These are phyloP conservation scores for Neurospora sublineolata DNA, from an alignment of 495 filamentous ascomycete species.

Conservation along the genomic window DNA sequence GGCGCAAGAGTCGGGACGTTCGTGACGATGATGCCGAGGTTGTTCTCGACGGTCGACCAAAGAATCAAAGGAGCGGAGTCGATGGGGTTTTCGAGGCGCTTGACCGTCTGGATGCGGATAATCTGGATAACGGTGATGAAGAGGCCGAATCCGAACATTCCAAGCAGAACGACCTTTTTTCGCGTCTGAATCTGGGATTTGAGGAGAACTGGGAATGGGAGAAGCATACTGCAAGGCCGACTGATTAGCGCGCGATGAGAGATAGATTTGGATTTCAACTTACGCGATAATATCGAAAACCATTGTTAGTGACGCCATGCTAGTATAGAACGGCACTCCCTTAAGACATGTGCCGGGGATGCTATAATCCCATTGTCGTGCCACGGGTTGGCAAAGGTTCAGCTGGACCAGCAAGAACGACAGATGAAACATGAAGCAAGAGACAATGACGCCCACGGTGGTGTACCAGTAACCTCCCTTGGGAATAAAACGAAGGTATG, in stretches of 20 bases:
- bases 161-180: conserved; percentile 32
- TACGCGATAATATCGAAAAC: conserved; percentile 38
- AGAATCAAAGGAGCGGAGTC: conserved; percentile 36
- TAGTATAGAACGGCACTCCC: conserved; percentile 32
- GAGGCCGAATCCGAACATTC: conserved; percentile 39
- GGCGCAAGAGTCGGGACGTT: conserved; percentile 41
- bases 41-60: conserved; percentile 43
- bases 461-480: conserved; percentile 26
- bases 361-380: conserved; percentile 34
- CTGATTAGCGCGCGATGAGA: neutral
- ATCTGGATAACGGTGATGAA: conserved; percentile 46
- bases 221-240: conserved; percentile 25
- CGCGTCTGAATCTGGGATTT: conserved; percentile 27
- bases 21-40: conserved; percentile 39
- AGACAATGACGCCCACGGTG: conserved; percentile 23
- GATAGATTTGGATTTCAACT: conserved; percentile 3
- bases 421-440: conserved; percentile 22
- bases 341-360: conserved; percentile 32
- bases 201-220: conserved; percentile 40
- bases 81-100: conserved; percentile 28
- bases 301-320: conserved; percentile 31
- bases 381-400: conserved; percentile 35
- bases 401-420: conserved; percentile 29
- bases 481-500: conserved; percentile 40
- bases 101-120: conserved; percentile 41